These are phyloP conservation scores for Haberlea rhodopensis DNA, from an alignment of 257 asterid species.

Conservation along the genomic window DNA sequence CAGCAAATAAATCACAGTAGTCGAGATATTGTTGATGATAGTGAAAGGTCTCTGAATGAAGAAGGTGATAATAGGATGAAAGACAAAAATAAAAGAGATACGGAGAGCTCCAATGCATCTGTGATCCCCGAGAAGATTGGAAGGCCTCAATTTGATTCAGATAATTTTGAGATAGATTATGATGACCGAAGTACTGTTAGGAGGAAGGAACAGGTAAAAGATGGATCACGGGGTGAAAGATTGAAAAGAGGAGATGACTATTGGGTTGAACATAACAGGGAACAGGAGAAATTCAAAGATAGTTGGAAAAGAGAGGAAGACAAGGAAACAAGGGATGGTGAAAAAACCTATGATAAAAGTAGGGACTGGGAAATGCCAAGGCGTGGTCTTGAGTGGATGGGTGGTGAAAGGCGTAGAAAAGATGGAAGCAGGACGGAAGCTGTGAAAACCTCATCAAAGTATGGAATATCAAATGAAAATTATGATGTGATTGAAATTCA, in stretches of 20 bases:
- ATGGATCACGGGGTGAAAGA: slow-evolving; percentile 70
- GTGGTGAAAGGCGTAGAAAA: slow-evolving; percentile 71
- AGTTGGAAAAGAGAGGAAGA: slow-evolving; percentile 85
- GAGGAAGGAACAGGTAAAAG: slow-evolving; percentile 82
- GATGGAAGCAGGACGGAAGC: slow-evolving; percentile 96
- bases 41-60: slow-evolving; percentile 50
- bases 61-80: slow-evolving; percentile 44
- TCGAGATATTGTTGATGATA: slow-evolving; percentile 44
- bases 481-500: slow-evolving; percentile 98
- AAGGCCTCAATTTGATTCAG: slow-evolving; percentile 57
- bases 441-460: slow-evolving; percentile 86
- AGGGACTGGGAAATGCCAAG: slow-evolving; percentile 94
- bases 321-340: slow-evolving; percentile 64
- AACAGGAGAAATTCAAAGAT: slow-evolving; percentile 67
- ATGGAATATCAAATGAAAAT: slow-evolving; percentile 92
- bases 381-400: slow-evolving; percentile 70
- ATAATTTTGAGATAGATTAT: slow-evolving; percentile 56
- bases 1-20: slow-evolving; percentile 39
- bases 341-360: slow-evolving; percentile 52
- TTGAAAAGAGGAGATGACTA: slow-evolving; percentile 76
- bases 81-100: slow-evolving; percentile 64
- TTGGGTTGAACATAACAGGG: slow-evolving; percentile 74
- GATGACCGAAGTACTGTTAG: slow-evolving; percentile 51
- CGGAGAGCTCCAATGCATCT: slow-evolving; percentile 43
- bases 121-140: slow-evolving; percentile 72